Evolutionary conservation across 2,329 filamentous ascomycete species (phyloP).

Genomic region (Lachnellula arida): DNA sequence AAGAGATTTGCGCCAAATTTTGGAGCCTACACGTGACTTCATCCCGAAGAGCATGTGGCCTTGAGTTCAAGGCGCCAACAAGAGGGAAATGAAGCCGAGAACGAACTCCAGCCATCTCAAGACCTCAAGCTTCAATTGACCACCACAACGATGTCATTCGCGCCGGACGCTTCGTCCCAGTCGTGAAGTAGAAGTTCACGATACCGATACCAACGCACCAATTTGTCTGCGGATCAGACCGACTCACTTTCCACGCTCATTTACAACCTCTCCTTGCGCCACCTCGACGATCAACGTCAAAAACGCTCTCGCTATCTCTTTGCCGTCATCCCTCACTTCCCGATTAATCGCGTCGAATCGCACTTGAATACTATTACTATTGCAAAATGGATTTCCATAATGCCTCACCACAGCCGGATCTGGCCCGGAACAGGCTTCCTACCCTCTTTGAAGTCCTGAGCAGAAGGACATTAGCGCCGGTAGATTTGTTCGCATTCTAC

Average conservation of each 20-base stretch:
- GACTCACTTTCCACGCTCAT: slow-evolving; percentile 1
- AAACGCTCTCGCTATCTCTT: background rate
- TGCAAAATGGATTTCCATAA: slow-evolving; percentile 32
- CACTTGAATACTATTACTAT: background rate
- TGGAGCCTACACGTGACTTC: too few relatives aligned
- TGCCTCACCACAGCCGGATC: slow-evolving; percentile 53
- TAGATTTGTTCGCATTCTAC: slow-evolving; percentile 98
- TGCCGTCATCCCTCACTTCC: background rate
- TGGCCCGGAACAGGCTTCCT: slow-evolving; percentile 76
- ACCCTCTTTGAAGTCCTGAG: slow-evolving; percentile 95
- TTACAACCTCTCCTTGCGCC: slow-evolving; percentile 3
- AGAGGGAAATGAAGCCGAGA: slow-evolving; percentile 1
- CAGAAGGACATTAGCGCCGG: slow-evolving; percentile 86
- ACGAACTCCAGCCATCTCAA: background rate
- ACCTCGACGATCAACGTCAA: slow-evolving; percentile 1
- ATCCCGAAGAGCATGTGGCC: background rate
- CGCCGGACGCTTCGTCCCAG: slow-evolving; percentile 8
- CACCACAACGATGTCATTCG: slow-evolving; percentile 1
- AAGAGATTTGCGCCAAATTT: background rate
- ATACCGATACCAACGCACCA: too few relatives aligned
- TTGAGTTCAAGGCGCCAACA: background rate
- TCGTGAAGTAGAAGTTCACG: background rate
- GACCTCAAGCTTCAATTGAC: background rate
- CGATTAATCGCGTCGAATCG: slow-evolving; percentile 1
- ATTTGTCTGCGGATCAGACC: background rate